phyloP scores from a whole-genome alignment of 148 eudicot species.

The Rhododendron mucronatum region DNA sequence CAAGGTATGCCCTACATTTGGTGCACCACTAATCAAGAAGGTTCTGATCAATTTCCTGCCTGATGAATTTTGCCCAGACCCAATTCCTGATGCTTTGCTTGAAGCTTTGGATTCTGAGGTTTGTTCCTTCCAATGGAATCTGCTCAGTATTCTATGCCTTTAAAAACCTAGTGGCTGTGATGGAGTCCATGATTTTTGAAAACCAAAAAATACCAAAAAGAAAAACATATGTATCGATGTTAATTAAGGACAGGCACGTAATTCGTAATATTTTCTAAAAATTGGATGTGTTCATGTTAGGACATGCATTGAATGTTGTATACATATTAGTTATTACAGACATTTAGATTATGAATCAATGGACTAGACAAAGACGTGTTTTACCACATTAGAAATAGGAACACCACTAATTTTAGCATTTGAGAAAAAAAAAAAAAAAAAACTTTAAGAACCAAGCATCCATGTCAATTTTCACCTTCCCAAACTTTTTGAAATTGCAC shows the following conservation, averaged over 20 bases:
- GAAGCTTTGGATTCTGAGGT: slow-evolving; percentile 76
- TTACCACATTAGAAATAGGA: neutral
- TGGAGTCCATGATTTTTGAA: neutral
- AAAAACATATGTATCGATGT: neutral
- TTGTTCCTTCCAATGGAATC: slow-evolving; percentile 6
- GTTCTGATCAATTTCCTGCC: slow-evolving; percentile 70
- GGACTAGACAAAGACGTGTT: neutral
- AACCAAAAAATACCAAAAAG: neutral
- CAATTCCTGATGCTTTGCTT: slow-evolving; percentile 59
- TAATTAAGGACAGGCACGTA: neutral
- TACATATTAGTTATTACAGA: neutral
- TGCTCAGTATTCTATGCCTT: neutral
- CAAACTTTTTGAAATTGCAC: neutral
- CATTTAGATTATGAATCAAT: neutral
- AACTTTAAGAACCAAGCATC: neutral
- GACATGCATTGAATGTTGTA: neutral
- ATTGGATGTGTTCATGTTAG: neutral
- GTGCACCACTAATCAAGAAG: slow-evolving; percentile 60
- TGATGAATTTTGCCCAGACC: slow-evolving; percentile 88
- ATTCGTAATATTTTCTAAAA: neutral
- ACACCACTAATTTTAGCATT: neutral
- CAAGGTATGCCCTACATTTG: slow-evolving; percentile 86
- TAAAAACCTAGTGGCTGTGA: neutral
- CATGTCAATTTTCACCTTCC: neutral
- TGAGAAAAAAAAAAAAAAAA: too few species aligned